phyloP scores from a whole-genome alignment of 2,329 filamentous ascomycete species.

The Colletotrichum eleusines region DNA sequence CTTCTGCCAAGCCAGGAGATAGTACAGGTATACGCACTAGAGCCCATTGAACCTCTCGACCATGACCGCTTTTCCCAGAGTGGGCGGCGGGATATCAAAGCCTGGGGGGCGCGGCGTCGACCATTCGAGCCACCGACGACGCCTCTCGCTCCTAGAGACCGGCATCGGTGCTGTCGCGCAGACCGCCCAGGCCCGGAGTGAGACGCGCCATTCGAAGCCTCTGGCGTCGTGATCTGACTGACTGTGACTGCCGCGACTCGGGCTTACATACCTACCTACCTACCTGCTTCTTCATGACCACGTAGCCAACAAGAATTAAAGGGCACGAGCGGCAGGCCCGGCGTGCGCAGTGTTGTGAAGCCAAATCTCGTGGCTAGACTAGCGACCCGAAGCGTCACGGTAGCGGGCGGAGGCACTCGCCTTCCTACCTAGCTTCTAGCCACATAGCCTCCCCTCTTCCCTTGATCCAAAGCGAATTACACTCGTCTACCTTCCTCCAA shows the following conservation, averaged over 20 bases:
- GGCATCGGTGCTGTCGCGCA: constrained; percentile 6
- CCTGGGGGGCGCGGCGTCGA: constrained; percentile 6
- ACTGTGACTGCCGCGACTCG: background rate
- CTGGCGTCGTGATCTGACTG: constrained; percentile 8
- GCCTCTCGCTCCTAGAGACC: constrained; percentile 10
- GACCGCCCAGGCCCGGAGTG: constrained; percentile 26
- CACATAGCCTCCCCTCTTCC: background rate
- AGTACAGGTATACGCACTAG: too few relatives aligned
- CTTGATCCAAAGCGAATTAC: constrained; percentile 25
- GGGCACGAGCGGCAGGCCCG: constrained; percentile 18
- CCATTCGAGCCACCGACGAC: constrained; percentile 29
- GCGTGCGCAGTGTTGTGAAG: background rate
- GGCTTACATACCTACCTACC: background rate
- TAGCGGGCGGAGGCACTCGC: background rate
- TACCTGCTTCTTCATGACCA: constrained; percentile 12
- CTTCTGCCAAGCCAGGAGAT: constrained; percentile 4
- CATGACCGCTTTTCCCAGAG: constrained; percentile 8
- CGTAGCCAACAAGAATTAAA: constrained; percentile 15
- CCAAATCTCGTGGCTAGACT: background rate
- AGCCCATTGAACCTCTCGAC: constrained; percentile 12
- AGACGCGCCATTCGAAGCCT: constrained; percentile 39
- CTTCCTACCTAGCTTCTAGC: background rate
- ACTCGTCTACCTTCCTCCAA: background rate
- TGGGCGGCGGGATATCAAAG: too few relatives aligned
- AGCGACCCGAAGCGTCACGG: constrained; percentile 15